These are phyloP conservation scores for Pugionium cornutum DNA, from an alignment of 345 rosid genomes.

Conservation along the genomic window DNA sequence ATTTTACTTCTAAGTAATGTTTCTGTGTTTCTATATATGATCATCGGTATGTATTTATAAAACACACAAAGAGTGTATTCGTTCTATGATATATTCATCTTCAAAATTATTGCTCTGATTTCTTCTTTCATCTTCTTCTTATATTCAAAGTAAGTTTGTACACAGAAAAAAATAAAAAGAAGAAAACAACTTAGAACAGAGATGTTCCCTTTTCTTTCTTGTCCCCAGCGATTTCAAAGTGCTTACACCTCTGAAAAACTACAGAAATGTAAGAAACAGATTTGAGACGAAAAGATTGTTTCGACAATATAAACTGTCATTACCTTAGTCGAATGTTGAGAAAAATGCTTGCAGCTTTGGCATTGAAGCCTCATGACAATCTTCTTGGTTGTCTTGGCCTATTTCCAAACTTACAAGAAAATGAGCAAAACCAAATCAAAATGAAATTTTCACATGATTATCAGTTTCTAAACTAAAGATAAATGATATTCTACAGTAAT, in stretches of 20 bases:
- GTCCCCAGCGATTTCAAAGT: slow-evolving; percentile 77
- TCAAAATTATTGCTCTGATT: no score
- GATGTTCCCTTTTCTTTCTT: slow-evolving; percentile 83
- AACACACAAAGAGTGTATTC: no score
- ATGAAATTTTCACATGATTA: no score
- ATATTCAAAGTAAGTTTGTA: neutral
- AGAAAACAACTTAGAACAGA: slow-evolving; percentile 45
- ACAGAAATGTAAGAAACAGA: neutral
- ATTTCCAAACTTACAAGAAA: neutral
- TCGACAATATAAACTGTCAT: neutral
- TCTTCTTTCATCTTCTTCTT: no score
- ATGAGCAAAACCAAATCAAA: neutral
- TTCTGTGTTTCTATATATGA: no score
- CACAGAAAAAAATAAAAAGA: neutral
- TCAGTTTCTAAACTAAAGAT: no score
- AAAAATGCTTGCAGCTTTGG: slow-evolving; percentile 84
- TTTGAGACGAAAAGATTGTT: neutral
- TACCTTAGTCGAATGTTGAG: slow-evolving; percentile 82
- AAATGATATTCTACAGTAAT: no score
- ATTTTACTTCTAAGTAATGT: slow-evolving; percentile 34
- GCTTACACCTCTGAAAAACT: slow-evolving; percentile 69
- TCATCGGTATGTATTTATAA: no score
- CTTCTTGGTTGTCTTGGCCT: slow-evolving; percentile 94
- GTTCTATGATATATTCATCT: no score
- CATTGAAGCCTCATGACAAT: slow-evolving; percentile 87